phyloP scores from a whole-genome alignment of 306 rosid genomes.

The Lathyrus tuberosus region DNA sequence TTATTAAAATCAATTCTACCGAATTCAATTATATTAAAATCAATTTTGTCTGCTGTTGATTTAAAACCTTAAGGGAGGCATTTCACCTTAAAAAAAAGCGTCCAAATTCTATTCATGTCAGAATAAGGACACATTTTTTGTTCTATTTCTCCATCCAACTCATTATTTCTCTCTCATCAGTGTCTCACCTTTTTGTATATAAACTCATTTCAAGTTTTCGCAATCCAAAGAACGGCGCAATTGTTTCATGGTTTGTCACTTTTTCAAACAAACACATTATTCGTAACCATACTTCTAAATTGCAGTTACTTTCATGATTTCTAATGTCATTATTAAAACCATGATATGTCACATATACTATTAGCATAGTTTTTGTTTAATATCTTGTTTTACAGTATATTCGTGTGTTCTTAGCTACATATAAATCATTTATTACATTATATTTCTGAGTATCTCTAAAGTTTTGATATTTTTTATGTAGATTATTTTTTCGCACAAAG shows the following conservation, averaged over 20 bases:
- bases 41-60: too few species aligned
- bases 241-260: conserved; percentile 2
- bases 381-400: neutral
- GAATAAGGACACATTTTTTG: neutral
- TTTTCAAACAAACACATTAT: neutral
- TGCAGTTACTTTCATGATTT: neutral
- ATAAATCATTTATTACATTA: neutral
- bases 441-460: neutral
- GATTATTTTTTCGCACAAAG: neutral
- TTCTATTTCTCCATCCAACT: neutral
- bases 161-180: conserved; percentile 10
- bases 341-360: too few species aligned
- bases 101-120: neutral
- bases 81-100: neutral
- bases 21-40: too few species aligned
- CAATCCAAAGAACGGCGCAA: neutral
- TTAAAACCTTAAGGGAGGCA: too few species aligned
- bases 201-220: neutral
- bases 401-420: neutral
- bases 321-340: neutral
- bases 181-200: neutral
- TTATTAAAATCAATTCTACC: too few species aligned
- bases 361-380: too few species aligned
- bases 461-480: neutral
- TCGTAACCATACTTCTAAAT: neutral